These are phyloP conservation scores for Pistacia vera DNA, from an alignment of 345 rosid species.

Conservation along the genomic window DNA sequence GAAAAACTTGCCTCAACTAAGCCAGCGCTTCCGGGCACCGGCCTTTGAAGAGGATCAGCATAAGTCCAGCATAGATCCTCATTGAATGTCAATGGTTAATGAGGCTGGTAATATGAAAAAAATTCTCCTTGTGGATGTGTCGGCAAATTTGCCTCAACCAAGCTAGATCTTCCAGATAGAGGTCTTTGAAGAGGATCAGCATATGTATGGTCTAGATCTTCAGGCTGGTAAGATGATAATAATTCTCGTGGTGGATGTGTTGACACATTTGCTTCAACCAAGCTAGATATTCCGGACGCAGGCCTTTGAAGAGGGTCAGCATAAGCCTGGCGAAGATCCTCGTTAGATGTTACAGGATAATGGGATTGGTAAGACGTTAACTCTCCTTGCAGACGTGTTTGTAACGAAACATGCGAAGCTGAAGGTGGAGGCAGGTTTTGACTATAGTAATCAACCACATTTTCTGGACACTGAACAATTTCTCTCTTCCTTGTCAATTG, in stretches of 20 bases:
- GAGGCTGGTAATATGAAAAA: background rate
- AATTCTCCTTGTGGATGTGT: conserved; percentile 7
- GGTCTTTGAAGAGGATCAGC: conserved; percentile 4
- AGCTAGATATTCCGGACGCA: conserved; percentile 1
- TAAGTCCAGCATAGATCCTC: conserved; percentile 2
- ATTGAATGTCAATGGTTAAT: background rate
- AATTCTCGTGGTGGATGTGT: background rate
- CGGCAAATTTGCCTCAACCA: conserved; percentile 4
- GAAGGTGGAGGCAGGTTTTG: background rate
- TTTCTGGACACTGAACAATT: background rate
- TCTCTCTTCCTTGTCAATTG: conserved; percentile 4
- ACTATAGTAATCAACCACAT: background rate
- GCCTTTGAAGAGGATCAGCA: conserved; percentile 14
- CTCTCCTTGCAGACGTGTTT: conserved; percentile 6
- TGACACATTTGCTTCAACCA: conserved; percentile 7
- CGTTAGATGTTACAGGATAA: background rate
- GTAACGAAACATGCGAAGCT: background rate
- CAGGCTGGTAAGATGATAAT: background rate
- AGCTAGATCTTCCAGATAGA: background rate
- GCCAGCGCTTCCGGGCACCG: background rate
- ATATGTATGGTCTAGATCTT: too few species aligned
- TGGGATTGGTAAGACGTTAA: background rate
- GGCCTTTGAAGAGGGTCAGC: conserved; percentile 12
- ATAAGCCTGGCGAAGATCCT: conserved; percentile 7
- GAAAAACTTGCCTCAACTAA: conserved; percentile 6